Evolutionary conservation across 805 yeast species (phyloP).

Genomic region (Yueomyces sinensis): DNA sequence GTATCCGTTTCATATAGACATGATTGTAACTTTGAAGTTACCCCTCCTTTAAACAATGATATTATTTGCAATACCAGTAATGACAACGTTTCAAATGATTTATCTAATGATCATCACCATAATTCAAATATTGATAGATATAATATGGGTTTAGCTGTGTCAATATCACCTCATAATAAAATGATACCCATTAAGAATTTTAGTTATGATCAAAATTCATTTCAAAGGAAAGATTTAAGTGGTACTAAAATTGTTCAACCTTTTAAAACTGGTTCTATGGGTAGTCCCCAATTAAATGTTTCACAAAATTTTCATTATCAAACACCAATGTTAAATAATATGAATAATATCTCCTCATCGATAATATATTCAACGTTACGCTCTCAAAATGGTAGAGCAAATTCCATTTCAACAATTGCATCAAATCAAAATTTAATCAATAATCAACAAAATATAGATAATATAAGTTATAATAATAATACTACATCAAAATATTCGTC

Average conservation of each 20-base stretch:
- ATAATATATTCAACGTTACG: constrained; percentile 5
- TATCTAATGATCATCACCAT: neutral
- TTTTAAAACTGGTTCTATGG: constrained; percentile 27
- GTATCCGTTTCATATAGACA: constrained; percentile 70
- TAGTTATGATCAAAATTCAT: constrained; percentile 9
- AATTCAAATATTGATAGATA: neutral
- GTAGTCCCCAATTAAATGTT: constrained; percentile 18
- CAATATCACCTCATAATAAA: constrained; percentile 16
- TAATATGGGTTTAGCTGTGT: constrained; percentile 7
- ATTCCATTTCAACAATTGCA: constrained; percentile 19
- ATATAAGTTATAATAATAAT: constrained; percentile 23
- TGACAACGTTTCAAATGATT: neutral
- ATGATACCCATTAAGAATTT: constrained; percentile 1
- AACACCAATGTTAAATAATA: neutral
- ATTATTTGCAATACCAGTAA: constrained; percentile 3
- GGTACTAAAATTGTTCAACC: constrained; percentile 20
- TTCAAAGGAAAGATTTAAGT: constrained; percentile 3
- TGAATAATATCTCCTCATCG: neutral
- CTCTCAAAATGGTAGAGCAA: constrained; percentile 28
- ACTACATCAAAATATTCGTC: constrained; percentile 54
- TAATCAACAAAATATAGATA: constrained; percentile 7
- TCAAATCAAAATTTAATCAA: constrained; percentile 1
- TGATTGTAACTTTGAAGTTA: constrained; percentile 50
- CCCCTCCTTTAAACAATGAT: neutral
- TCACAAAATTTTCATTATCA: constrained; percentile 6